Evolutionary conservation across 2,329 filamentous ascomycete species (phyloP), one percentile per base, ranked within the genome.

Genomic region (Teratosphaeria epicoccoides): DNA sequence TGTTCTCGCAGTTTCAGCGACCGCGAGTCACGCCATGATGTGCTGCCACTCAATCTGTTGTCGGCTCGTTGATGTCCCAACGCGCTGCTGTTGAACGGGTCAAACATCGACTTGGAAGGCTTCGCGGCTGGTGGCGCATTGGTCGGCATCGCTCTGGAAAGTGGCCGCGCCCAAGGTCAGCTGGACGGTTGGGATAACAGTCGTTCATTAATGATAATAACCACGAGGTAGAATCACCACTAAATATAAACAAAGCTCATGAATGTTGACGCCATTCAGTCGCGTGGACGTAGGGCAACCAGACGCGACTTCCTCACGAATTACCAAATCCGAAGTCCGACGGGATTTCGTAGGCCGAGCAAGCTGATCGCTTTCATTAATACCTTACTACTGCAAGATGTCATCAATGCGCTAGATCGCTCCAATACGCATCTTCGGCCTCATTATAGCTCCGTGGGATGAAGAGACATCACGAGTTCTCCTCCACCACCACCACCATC

Each of bases 31-130:
- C 87, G 82, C 88, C 88, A 94, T 63, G 80, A 77, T 57, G 73
- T 82, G 59, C 75, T 78, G 23, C 78, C 77, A 1, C 80, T 78
- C 1, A 84, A 75, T 3, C 73, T 70, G 53, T 81, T 83, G 54
- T 91, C 85, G 43, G 86, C 81, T 40, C 82, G 78, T 69, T 95
- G 89, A 66, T 95, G 88, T 64, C 80, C 83, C 62, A 82, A 88
- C 69, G 95, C 89, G 56, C 88, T 91, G 62, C 88, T 95, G 66
- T 91, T 96, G 90, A 91, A 96, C 7, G 53, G 49, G 47, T 64
- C 62, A 55, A 63, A 64, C 43, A 63, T 62, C 37, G 54, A 49
- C 29, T 56, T 60, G 26, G 51, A 56, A 2, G 62, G 61, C 48
- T 63, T 63, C 23, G 62, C 62, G n/a, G 60, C 62, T n/a, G 33